These are phyloP conservation scores for Ogataea hybrid DNA, from an alignment of 1,139 yeast species.

Conservation along the genomic window DNA sequence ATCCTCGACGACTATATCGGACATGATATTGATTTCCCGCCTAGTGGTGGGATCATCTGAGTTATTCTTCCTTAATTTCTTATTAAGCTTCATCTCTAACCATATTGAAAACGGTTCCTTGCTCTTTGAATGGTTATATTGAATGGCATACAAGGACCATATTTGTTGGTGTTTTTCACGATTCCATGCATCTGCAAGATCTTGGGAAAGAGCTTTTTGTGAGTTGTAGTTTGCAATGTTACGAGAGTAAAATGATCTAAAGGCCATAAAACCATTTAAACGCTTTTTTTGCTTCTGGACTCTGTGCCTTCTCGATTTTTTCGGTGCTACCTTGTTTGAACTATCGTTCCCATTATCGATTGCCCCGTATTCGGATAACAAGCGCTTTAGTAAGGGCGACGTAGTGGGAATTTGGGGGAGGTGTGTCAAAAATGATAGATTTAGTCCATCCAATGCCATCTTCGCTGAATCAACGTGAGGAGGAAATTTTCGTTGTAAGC, in stretches of 20 bases:
- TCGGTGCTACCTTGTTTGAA: conserved; percentile 18
- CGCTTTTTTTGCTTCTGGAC: conserved; percentile 8
- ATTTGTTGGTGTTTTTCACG: conserved; percentile 30
- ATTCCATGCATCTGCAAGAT: conserved; percentile 35
- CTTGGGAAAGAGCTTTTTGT: conserved; percentile 31
- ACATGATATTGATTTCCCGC: conserved; percentile 10
- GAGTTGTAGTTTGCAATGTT: conserved; percentile 26
- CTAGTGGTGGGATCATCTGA: conserved; percentile 1
- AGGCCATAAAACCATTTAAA: conserved; percentile 39
- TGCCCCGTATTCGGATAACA: background rate
- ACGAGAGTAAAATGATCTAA: conserved; percentile 37
- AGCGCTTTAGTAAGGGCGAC: background rate
- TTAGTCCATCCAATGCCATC: background rate
- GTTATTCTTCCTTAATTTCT: background rate
- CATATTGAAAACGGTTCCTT: conserved; percentile 27
- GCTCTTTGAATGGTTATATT: conserved; percentile 29
- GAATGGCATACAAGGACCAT: conserved; percentile 37
- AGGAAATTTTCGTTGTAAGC: background rate
- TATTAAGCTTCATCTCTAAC: conserved; percentile 19
- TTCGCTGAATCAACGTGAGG: background rate
- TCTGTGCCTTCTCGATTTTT: conserved; percentile 33
- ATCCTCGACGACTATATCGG: conserved; percentile 22
- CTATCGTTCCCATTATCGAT: background rate
- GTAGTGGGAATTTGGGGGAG: background rate
- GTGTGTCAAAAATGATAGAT: background rate